Base-by-base conservation (phyloP, 1,284 basidiomycete species). In the Tilletia caries region DNA sequence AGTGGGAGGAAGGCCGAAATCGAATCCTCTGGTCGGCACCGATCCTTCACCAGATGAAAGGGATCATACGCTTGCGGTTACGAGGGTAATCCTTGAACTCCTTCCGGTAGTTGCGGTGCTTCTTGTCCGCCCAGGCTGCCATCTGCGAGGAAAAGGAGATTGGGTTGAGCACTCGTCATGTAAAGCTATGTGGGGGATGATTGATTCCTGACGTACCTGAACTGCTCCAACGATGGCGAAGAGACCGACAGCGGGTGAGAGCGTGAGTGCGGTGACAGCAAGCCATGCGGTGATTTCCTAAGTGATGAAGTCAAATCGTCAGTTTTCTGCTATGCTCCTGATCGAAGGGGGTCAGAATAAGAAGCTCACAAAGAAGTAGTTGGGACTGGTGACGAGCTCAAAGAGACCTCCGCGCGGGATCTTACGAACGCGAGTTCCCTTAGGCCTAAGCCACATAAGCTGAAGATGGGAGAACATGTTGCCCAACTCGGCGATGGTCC, bases 101-200 rank as follows among this genome's bases (percentile, higher is more conserved):
- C 82, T 91, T 92, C 86, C 90, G 93, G 86, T 98, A 98, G 71
- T 88, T 88, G 71, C 85, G 86, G 82, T 97, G 94, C 86, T 97
- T 98, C 86, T 95, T 94, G 60, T 88, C 80, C 13, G 95, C 94
- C 96, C 95, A 99, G 13, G 88, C 77, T 29, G 86, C 86, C 93
- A 98, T 98, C 77, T 91, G 90, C 48, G 79, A 88, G 0, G 87
- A 86, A 50, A 50, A 20, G 46, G 20, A n/a, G n/a, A n/a, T 23
- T 44, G 43, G 20, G 43, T 44, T 44, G 12, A 44, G n/a, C n/a
- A n/a, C n/a, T n/a, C n/a, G n/a, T n/a, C n/a, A n/a, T n/a, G n/a
- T n/a, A n/a, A n/a, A n/a, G n/a, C n/a, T n/a, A n/a, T n/a, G n/a
- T n/a, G n/a, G n/a, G 12, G 20, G 18, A 23, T 50, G 46, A 6